These are phyloP conservation scores for Spinacia oleracea DNA, from an alignment of 179 eudicot species.

Conservation along the genomic window DNA sequence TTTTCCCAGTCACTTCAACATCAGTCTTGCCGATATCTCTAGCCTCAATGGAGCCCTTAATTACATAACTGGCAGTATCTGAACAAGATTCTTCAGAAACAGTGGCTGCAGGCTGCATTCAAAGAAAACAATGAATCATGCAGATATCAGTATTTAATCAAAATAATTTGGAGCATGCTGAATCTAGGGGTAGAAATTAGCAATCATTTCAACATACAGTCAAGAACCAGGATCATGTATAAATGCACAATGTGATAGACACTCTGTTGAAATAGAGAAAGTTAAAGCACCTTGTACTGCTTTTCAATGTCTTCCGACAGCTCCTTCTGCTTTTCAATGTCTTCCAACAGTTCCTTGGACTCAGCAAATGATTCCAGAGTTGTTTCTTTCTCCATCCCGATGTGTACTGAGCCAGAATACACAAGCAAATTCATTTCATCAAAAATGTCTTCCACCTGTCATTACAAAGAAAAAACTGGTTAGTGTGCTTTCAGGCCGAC, in stretches of 20 bases:
- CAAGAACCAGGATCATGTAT: conserved; percentile 2
- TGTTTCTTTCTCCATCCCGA: conserved; percentile 8
- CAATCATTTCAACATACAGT: conserved; percentile 11
- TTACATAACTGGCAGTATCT: conserved; percentile 19
- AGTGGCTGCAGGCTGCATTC: conserved; percentile 24
- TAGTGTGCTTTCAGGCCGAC: neutral
- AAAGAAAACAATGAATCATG: conserved; percentile 17
- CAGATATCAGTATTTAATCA: neutral
- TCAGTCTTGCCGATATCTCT: conserved; percentile 13
- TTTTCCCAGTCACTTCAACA: conserved; percentile 18
- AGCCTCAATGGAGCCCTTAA: conserved; percentile 16
- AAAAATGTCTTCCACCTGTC: conserved; percentile 22
- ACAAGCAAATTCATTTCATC: conserved; percentile 7
- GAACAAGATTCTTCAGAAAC: conserved; percentile 35
- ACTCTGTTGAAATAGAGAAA: neutral
- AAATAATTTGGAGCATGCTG: neutral
- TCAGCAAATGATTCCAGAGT: conserved; percentile 23
- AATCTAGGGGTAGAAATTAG: neutral
- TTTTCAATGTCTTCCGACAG: conserved; percentile 16
- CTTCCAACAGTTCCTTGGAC: conserved; percentile 16
- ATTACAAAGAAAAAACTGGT: conserved; percentile 8
- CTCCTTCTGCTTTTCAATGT: conserved; percentile 19
- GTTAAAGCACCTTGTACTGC: conserved; percentile 26
- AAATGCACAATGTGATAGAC: conserved; percentile 5
- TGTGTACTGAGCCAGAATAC: conserved; percentile 21